These are phyloP conservation scores for Lagenaria siceraria DNA, from an alignment of 306 rosid species.

Conservation along the genomic window DNA sequence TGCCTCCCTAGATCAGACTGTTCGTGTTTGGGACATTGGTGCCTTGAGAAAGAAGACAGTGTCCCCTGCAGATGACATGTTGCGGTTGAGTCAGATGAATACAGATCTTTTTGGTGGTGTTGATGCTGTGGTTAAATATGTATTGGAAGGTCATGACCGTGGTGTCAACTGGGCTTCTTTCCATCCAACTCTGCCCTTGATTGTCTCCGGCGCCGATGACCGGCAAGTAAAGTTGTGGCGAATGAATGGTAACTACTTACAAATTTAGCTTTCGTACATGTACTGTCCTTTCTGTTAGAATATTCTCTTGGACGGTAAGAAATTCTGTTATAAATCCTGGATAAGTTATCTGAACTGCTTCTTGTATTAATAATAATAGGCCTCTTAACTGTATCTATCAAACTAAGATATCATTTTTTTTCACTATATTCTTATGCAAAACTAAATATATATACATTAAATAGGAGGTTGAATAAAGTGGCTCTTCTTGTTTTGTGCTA, in stretches of 20 bases:
- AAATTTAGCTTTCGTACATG: not conserved
- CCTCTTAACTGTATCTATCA: not conserved
- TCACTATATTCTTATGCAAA: not conserved
- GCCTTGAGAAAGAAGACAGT: constrained; percentile 83
- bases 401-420: not conserved
- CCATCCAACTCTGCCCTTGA: constrained; percentile 86
- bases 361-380: not conserved
- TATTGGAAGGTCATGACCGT: constrained; percentile 95
- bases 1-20: constrained; percentile 94
- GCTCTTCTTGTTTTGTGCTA: not conserved
- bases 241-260: constrained; percentile 57
- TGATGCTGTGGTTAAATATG: constrained; percentile 89
- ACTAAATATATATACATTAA: not conserved
- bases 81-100: constrained; percentile 90
- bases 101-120: constrained; percentile 91
- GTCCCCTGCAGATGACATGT: constrained; percentile 84
- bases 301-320: not conserved
- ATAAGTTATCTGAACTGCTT: not conserved
- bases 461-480: not conserved
- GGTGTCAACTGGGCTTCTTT: constrained; percentile 98
- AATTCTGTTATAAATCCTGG: not conserved
- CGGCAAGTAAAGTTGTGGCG: constrained; percentile 96
- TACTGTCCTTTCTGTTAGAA: not conserved
- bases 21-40: constrained; percentile 97
- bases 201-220: constrained; percentile 96